Base-by-base conservation (phyloP, 768 basidiomycete species). In the Mycena maculata region DNA sequence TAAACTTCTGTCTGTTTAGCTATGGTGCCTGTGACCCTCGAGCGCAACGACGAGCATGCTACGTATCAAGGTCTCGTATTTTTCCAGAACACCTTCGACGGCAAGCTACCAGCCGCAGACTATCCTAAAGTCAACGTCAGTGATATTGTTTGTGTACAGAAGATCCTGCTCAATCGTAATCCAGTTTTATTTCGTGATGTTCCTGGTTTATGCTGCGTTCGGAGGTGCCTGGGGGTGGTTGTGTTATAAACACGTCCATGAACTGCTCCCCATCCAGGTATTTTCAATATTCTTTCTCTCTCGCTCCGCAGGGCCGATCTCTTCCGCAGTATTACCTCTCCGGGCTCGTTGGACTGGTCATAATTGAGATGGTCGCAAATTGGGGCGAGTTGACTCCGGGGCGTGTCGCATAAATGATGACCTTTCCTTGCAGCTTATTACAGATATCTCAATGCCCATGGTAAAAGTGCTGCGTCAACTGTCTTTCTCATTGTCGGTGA, bases 91-190 rank as follows among this genome's bases (percentile, higher is more conserved):
- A 88, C 85, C 2, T 98, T 98, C 75, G 83, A 91, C 28, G 98
- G 98, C 22, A 88, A 92, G 76, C 84, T 99, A 23, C 88, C 97
- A 15, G 96, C 96, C 8, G 87, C 93, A 7, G 98, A 99, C 76
- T 98, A 98, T 78, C 98, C 98, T 13, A 99, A 99, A 88, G 93
- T 99, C 76, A 91, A 88, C 63, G 96, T 98, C 77, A 73, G 93
- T 77, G 10, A 36, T 11, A 16, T 44, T 39, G 27, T 16, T 10
- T 54, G 30, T 16, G 28, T 8, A 33, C 10, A 6, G 28, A 48
- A n/a, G 50, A 41, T 44, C 28, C 16, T 31, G 39, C 60, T 55
- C 25, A 55, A 48, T 22, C 48, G 52, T 25, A 71, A 59, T 54
- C 22, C 48, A 96, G 95, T 98, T 98, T 79, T 98, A 98, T 80